A percentile compares a stretch with the other conserved stretches of the same genome.
These are phyloP conservation scores for Moesziomyces sp. DNA, from an alignment of 1,284 basidiomycete genomes.

Conservation along the genomic window DNA sequence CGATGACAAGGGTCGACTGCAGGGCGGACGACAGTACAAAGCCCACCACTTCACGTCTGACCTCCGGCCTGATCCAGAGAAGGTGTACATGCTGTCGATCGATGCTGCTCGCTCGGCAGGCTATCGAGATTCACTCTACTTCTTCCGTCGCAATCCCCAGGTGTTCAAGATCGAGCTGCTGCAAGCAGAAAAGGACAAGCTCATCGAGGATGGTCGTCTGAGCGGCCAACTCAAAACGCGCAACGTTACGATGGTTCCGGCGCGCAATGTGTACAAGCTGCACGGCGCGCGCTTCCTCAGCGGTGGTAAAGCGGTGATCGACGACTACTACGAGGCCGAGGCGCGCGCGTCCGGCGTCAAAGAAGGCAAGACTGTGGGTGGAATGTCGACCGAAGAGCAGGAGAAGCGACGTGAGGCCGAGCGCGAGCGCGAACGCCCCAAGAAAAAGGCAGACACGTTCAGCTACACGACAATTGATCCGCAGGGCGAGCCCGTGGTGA, in stretches of 20 bases:
- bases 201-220: slow-evolving; percentile 87
- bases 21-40: slow-evolving; percentile 89
- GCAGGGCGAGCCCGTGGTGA: slow-evolving; percentile 60
- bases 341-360: slow-evolving; percentile 71
- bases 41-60: slow-evolving; percentile 85
- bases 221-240: slow-evolving; percentile 87
- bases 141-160: slow-evolving; percentile 89
- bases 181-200: slow-evolving; percentile 81
- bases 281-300: slow-evolving; percentile 90
- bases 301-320: slow-evolving; percentile 86
- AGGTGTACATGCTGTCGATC: slow-evolving; percentile 93
- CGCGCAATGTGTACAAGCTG: slow-evolving; percentile 90
- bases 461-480: slow-evolving; percentile 55
- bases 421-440: slow-evolving; percentile 50
- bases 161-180: slow-evolving; percentile 80
- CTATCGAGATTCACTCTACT: slow-evolving; percentile 94
- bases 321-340: slow-evolving; percentile 94
- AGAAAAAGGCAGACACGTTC: slow-evolving; percentile 55
- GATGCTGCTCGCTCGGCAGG: slow-evolving; percentile 95
- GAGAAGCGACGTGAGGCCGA: slow-evolving; percentile 55
- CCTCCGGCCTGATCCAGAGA: slow-evolving; percentile 79
- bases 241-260: slow-evolving; percentile 91
- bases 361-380: slow-evolving; percentile 64
- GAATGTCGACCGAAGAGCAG: slow-evolving; percentile 51
- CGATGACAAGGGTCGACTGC: slow-evolving; percentile 82